Evolutionary conservation across 2,329 filamentous ascomycete species (phyloP), one percentile per base, ranked within the genome.

Genomic region (Diaporthe sp.): DNA sequence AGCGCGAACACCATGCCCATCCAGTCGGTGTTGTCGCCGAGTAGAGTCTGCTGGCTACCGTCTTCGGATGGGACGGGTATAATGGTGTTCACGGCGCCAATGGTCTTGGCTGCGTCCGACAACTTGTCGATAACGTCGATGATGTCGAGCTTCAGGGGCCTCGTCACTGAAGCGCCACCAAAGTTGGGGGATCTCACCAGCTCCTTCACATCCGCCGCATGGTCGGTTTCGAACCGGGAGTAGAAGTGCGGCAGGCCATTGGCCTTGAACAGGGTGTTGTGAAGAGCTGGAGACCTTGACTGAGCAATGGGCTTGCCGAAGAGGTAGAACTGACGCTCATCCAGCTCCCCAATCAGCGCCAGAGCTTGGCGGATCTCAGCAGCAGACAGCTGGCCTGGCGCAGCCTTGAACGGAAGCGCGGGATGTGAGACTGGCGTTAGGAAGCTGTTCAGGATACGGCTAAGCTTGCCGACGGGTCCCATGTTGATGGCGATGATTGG

Each of bases 1-100:
- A 99, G 90, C 4, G 94, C 93, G 79, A 94, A 91, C 3, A 94
- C 92, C 92, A 99, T 99, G 77, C 97, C 97, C 81, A 92, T 90
- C 94, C 95, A 99, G 86, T 99, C 97, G 17, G 97, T 99, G 84
- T 99, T 99, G 82, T 96, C 94, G 58, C 97, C 97, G 22, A 94
- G 84, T 4, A 98, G 90, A 31, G 87, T 89, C 67, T 84, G 84
- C 73, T 87, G 84, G 4, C 83, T 86, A 10, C 79, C 81, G 10
- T 85, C 82, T 37, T 82, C 81, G 19, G 67, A 72, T 42, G 70
- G 67, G 4, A 90, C 82, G 0, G 94, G 92, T 39, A 98, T 91
- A 80, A 99, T 93, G 25, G 97, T 99, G 86, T 99, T 99, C 78
- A 98, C 94, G 4, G 97, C 97, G 31, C 97, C 97, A 77, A 99